phyloP scores from a whole-genome alignment of 169 alveolate genomes.

The Plasmodium falciparum region DNA sequence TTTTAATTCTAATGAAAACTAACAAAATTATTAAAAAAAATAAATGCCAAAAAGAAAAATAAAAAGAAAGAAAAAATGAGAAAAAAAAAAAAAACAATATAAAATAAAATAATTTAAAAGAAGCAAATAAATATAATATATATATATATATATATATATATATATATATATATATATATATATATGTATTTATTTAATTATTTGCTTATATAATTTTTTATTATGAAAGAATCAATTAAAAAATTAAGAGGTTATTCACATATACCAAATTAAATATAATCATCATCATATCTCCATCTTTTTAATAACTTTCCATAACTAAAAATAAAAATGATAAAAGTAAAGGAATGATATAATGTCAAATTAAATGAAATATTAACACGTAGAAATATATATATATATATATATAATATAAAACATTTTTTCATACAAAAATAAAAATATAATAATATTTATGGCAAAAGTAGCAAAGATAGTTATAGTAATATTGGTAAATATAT shows the following conservation, averaged over 20 bases:
- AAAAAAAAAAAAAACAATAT: constrained; percentile 1
- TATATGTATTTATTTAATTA: not conserved
- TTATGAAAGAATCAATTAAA: too few species aligned
- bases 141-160: too few species aligned
- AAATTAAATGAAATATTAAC: constrained; percentile 1
- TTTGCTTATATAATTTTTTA: too few species aligned
- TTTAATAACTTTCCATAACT: constrained; percentile 67
- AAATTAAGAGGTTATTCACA: too few species aligned
- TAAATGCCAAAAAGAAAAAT: not conserved
- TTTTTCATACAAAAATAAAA: not conserved
- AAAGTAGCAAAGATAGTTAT: not conserved
- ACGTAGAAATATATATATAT: constrained; percentile 7
- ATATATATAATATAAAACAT: not conserved
- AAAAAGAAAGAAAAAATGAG: not conserved
- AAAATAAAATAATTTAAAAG: too few species aligned
- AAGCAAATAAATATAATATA: too few species aligned
- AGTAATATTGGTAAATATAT: not conserved
- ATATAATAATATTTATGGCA: not conserved
- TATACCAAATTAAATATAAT: constrained; percentile 16
- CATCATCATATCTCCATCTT: constrained; percentile 79
- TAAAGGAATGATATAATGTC: not conserved
- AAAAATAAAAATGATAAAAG: constrained; percentile 11
- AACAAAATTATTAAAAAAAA: constrained; percentile 56
- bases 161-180: too few species aligned
- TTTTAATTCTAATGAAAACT: constrained; percentile 43